These are phyloP conservation scores for Cylindrotheca fusiformis DNA, from an alignment of 108 stramenopile genomes.

Conservation along the genomic window DNA sequence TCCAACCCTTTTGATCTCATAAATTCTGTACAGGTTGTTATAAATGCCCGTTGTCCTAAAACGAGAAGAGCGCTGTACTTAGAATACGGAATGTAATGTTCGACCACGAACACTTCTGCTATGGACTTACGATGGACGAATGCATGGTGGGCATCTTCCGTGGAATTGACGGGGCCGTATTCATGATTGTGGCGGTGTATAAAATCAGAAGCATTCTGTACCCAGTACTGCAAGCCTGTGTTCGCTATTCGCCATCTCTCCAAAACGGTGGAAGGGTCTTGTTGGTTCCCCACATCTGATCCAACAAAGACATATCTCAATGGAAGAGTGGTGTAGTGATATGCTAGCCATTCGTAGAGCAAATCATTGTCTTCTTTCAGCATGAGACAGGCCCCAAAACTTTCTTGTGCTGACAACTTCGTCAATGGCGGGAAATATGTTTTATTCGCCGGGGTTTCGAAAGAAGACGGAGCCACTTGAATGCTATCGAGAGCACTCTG, in stretches of 20 bases:
- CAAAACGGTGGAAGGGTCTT: conserved; percentile 28
- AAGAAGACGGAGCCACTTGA: not conserved
- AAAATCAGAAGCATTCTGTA: conserved; percentile 17
- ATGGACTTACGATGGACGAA: conserved; percentile 14
- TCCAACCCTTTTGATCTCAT: conserved; percentile 15
- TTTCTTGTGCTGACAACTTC: not conserved
- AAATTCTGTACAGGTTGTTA: conserved; percentile 19
- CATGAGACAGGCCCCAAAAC: conserved; percentile 57
- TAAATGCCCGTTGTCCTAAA: conserved; percentile 7
- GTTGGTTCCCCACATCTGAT: conserved; percentile 23
- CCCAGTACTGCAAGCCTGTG: conserved; percentile 12
- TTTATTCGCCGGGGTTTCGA: too few species aligned
- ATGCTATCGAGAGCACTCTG: not conserved
- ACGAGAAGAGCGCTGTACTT: not conserved
- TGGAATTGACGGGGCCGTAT: not conserved
- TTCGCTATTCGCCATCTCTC: conserved; percentile 15
- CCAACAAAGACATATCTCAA: conserved; percentile 37
- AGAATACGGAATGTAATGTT: not conserved
- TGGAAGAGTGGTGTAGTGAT: conserved; percentile 50
- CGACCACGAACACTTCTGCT: not conserved
- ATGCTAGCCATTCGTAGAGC: conserved; percentile 56
- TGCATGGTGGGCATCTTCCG: conserved; percentile 7
- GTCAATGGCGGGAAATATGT: not conserved
- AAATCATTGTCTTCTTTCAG: conserved; percentile 46
- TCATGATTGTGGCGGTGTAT: conserved; percentile 2